phyloP scores from a whole-genome alignment of 805 yeast species.

The Candida succiphila region DNA sequence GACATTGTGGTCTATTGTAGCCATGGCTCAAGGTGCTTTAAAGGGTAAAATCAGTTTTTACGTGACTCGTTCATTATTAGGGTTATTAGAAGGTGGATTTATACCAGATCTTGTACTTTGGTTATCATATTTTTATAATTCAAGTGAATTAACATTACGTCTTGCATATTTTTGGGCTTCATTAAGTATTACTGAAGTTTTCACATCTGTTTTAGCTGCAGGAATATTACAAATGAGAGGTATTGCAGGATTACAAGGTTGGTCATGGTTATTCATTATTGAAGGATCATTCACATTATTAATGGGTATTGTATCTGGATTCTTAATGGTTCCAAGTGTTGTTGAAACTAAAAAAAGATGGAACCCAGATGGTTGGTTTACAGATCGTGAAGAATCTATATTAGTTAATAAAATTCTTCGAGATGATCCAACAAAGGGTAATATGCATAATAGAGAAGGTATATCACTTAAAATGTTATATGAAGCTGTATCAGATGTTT shows the following conservation, averaged over 20 bases:
- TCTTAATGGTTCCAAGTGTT: conserved; percentile 25
- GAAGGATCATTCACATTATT: conserved; percentile 50
- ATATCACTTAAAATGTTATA: conserved; percentile 29
- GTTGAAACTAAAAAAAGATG: conserved; percentile 19
- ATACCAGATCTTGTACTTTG: conserved; percentile 56
- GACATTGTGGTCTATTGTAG: conserved; percentile 39
- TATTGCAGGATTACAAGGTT: conserved; percentile 33
- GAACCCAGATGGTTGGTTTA: conserved; percentile 28
- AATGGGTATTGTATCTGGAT: conserved; percentile 32
- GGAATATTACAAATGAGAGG: conserved; percentile 46
- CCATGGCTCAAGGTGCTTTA: conserved; percentile 37
- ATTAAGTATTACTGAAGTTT: conserved; percentile 34
- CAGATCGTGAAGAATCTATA: conserved; percentile 45
- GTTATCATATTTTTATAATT: conserved; percentile 57
- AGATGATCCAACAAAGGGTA: conserved; percentile 58
- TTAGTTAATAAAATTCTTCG: conserved; percentile 47
- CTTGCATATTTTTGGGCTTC: conserved; percentile 53
- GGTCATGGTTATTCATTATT: conserved; percentile 59
- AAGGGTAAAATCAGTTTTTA: conserved; percentile 30
- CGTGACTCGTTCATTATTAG: conserved; percentile 41
- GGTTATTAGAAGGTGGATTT: conserved; percentile 56
- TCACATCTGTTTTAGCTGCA: conserved; percentile 34
- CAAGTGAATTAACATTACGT: conserved; percentile 46
- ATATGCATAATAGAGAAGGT: conserved; percentile 53
- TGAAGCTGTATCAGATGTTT: conserved; percentile 34